Evolutionary conservation across 1,284 basidiomycete genomes (phyloP).

Genomic region (Fistulinella staudtii): DNA sequence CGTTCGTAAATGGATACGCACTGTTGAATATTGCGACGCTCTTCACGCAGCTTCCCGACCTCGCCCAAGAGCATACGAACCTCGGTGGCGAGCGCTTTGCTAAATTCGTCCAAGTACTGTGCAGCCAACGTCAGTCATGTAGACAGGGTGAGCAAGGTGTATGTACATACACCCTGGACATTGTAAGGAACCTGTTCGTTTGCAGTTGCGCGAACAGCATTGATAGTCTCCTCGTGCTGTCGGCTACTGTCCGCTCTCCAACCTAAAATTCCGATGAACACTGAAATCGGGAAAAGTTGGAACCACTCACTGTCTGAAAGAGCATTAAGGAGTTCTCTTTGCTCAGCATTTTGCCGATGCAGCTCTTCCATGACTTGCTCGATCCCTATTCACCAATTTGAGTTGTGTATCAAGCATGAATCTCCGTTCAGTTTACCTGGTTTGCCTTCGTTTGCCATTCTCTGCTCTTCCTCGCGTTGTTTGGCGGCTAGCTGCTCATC

Average conservation of each 20-base stretch:
- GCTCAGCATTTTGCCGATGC: slow-evolving; percentile 41
- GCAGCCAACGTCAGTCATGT: not conserved
- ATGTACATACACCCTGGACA: slow-evolving; percentile 51
- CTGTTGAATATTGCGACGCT: slow-evolving; percentile 63
- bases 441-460: slow-evolving; percentile 47
- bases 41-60: slow-evolving; percentile 68
- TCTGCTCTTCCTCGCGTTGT: slow-evolving; percentile 42
- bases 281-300: not conserved
- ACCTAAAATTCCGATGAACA: slow-evolving; percentile 31
- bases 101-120: slow-evolving; percentile 72
- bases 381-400: slow-evolving; percentile 34
- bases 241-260: slow-evolving; percentile 57
- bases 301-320: slow-evolving; percentile 47
- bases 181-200: slow-evolving; percentile 69
- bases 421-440: slow-evolving; percentile 37
- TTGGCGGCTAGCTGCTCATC: slow-evolving; percentile 53
- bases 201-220: slow-evolving; percentile 56
- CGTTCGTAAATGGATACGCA: slow-evolving; percentile 34
- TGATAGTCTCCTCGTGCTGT: slow-evolving; percentile 57
- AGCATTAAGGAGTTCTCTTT: slow-evolving; percentile 41
- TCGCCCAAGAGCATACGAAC: slow-evolving; percentile 68
- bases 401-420: not conserved
- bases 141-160: not conserved
- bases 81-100: slow-evolving; percentile 64
- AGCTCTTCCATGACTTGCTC: slow-evolving; percentile 48